phyloP scores from a whole-genome alignment of 331 rosid species.

The Rhamnella rubrinervis region DNA sequence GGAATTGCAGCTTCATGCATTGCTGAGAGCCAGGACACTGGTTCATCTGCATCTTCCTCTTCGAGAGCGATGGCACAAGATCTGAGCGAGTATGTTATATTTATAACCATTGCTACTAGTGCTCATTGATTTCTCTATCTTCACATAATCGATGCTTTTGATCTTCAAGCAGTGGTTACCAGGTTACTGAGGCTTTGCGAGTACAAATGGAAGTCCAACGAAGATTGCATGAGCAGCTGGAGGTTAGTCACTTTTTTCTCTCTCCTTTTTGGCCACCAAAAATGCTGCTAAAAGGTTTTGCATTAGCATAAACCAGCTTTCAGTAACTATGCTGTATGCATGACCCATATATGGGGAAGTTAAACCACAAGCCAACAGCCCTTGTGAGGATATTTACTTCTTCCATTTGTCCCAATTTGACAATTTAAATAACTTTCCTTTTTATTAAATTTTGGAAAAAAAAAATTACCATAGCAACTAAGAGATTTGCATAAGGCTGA shows the following conservation, averaged over 20 bases:
- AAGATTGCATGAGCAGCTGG: constrained; percentile 63
- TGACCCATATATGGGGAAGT: background rate
- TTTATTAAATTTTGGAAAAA: background rate
- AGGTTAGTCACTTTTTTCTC: constrained; percentile 34
- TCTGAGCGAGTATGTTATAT: constrained; percentile 37
- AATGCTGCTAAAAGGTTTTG: background rate
- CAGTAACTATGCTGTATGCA: background rate
- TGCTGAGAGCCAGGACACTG: constrained; percentile 58
- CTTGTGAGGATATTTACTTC: background rate
- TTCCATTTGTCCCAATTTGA: background rate
- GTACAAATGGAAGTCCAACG: constrained; percentile 66
- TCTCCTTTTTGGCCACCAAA: background rate
- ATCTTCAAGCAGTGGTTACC: constrained; percentile 42
- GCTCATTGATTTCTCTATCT: background rate
- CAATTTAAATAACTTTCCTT: background rate
- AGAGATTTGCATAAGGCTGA: background rate
- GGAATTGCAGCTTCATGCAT: constrained; percentile 51
- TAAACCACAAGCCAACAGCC: background rate
- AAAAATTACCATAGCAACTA: background rate
- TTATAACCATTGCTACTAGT: background rate
- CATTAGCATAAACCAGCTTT: constrained; percentile 10
- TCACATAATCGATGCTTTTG: constrained; percentile 11
- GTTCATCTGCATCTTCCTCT: constrained; percentile 45
- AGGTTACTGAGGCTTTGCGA: constrained; percentile 60
- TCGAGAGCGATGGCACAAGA: constrained; percentile 46